Conservation (phyloP, 495 filamentous ascomycete genomes). For the Penicillium herquei region DNA sequence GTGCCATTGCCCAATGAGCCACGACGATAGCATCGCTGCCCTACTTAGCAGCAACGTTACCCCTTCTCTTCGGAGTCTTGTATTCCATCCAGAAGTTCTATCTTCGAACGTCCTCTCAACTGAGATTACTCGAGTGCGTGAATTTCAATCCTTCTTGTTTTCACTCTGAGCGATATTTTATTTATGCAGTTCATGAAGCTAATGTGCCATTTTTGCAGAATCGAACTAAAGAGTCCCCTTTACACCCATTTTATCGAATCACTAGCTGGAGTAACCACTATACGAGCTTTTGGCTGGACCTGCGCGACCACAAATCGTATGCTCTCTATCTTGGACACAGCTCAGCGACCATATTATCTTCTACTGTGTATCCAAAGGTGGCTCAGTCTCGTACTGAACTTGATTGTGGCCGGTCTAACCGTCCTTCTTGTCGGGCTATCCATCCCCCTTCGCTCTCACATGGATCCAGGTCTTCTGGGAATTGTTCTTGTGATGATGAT, state of each 20-base stretch:
- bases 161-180: neutral
- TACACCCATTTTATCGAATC: conserved; percentile 45
- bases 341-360: conserved; percentile 43
- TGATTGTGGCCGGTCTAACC: conserved; percentile 24
- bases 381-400: conserved; percentile 27
- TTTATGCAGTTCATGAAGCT: neutral
- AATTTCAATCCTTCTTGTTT: neutral
- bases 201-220: neutral
- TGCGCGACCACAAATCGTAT: conserved; percentile 6
- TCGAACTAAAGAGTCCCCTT: conserved; percentile 44
- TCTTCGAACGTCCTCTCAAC: conserved; percentile 76
- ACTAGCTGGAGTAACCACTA: conserved; percentile 35
- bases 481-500: conserved; percentile 30
- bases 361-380: conserved; percentile 43
- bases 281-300: conserved; percentile 42
- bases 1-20: conserved; percentile 25
- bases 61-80: conserved; percentile 27
- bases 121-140: conserved; percentile 68
- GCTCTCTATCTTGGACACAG: conserved; percentile 27
- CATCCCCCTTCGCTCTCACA: conserved; percentile 14
- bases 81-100: conserved; percentile 78
- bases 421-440: conserved; percentile 22
- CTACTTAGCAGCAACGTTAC: conserved; percentile 32
- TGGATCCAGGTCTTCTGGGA: conserved; percentile 26
- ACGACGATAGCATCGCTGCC: conserved; percentile 19